Base-by-base conservation (phyloP, 176 grass and related monocot species). In the Cenchrus fungigraminus region DNA sequence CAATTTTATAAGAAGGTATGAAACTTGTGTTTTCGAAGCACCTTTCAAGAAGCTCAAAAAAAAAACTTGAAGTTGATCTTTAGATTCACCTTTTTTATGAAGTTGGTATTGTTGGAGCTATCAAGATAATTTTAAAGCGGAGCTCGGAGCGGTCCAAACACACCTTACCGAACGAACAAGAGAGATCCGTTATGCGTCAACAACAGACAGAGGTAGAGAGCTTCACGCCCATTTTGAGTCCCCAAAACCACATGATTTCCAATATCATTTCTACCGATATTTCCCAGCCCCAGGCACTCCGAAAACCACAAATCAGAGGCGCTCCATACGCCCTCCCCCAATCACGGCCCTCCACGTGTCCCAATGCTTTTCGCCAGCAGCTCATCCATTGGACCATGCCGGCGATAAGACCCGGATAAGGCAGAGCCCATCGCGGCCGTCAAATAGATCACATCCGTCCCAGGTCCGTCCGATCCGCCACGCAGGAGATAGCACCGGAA, bases 371-470 rank as follows among this genome's bases (percentile, higher is more conserved):
- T 59, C 29, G 56, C 77, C 25, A 70, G 14, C 77, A 70, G 54
- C 44, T 32, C 83, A 65, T 78, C 80, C 79, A 90, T 76, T 82
- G 79, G 73, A 28, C 67, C 50, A 79, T 87, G 11, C 60, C 87
- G n/a, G n/a, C n/a, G 90, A 97, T 97, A 92, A 91, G 92, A 56
- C 58, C 60, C 5, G 83, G 97, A 99, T 99, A 99, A 99, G 91
- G 93, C 75, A 65, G 75, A 82, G 22, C 42, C 9, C 63, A 80
- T 59, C 46, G 2, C 9, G 51, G n/a, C 90, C 97, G 82, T 99
- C 82, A 91, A 77, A 96, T 92, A 91, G 93, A 99, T 99, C 89
- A 94, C 93, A 68, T 65, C 0, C n/a, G 0, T 4, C 7, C 1
- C 20, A 6, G 4, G 1, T 1, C 86, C 91, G 81, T 92, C 88